Base-by-base conservation (phyloP, 495 filamentous ascomycete species). In the Glonium stellatum region DNA sequence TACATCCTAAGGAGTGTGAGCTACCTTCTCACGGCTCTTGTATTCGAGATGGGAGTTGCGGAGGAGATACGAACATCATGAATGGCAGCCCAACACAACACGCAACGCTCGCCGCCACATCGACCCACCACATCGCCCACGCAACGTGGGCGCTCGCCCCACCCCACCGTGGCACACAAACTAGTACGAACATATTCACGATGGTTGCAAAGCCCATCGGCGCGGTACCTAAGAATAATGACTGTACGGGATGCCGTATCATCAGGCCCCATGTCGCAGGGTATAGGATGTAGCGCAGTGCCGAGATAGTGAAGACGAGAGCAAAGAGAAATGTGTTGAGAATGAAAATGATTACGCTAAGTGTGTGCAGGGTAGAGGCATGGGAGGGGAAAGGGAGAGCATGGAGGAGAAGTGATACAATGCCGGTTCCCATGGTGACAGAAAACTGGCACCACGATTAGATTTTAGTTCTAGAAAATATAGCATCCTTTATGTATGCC, bases 181-280 rank as follows among this genome's bases (percentile, higher is more conserved):
- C 76, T 19, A 76, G 72, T 21, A 73, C 73, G 22, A 79, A 70
- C 80, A 84, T 83, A 52, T 82, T 83, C 52, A 84, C 72, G 21
- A 84, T 80, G 3, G 81, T 87, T 0, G 82, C 79, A 15, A 86
- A 74, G 5, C 82, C 82, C 81, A 86, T 85, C 0, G 84, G 84
- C 35, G 85, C 74, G 0, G 80, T 80, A 0, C 81, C 84, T 1
- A 86, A 69, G 63, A 86, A 87, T 42, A 87, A 74, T 1, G 78
- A 80, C 59, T 87, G 82, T 0, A 72, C 71, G 0, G 83, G 81
- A 66, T 86, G 79, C 0, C 67, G 72, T 41, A 86, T 71, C 81
- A 86, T 82, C 13, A 69, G 75, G 0, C 12, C 49, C 73, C 80
- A 86, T 22, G 83, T 77, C 55, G 78, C 73, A 0, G 82, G 83